Base-by-base conservation (phyloP, 345 rosid genomes). In the Pugionium cornutum region DNA sequence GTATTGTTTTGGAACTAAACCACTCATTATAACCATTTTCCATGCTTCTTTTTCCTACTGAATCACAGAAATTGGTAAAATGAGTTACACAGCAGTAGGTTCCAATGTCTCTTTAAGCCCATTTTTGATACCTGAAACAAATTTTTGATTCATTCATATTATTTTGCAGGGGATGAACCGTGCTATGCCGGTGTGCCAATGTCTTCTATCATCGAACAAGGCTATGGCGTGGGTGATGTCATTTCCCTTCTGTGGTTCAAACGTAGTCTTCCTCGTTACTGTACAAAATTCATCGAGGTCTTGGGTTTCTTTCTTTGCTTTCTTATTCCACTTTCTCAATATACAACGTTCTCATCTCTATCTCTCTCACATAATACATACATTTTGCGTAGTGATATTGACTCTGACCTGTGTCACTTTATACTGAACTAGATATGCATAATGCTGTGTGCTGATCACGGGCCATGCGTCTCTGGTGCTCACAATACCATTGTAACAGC, bases 361-460 rank as follows among this genome's bases (percentile, higher is more conserved):
- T 2, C 26, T 11, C 33, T 40, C 32, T 46, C 32, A 18, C 18
- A 18, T 18, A 18, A 18, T 36, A 7, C 4, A 36, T 7, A 36
- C 40, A 3, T 2, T 3, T 58, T 40, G 1, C 54, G 0, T 66
- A 53, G 3, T 60, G 54, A 60, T 63, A 39, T 53, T 52, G 46
- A 66, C 48, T 66, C 42, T 72, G 66, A 2, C 66, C 43, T 54
- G 41, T 66, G 53, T 1, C 28, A 58, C 48, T 58, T 65, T 69
- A 4, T n/a, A 1, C 18, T 36, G 66, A 58, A 62, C 8, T 80
- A 90, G 99, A 94, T 90, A 81, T 90, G 99, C 85, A 82, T 94
- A 69, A 94, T 94, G 99, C 69, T 90, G 48, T 94, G 97, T 75
- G 99, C 99, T 41, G 99, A 94, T 78, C 99, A 88, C 42, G 99